Base-by-base conservation (phyloP, 495 filamentous ascomycete species). In the Filosporella fistucella region DNA sequence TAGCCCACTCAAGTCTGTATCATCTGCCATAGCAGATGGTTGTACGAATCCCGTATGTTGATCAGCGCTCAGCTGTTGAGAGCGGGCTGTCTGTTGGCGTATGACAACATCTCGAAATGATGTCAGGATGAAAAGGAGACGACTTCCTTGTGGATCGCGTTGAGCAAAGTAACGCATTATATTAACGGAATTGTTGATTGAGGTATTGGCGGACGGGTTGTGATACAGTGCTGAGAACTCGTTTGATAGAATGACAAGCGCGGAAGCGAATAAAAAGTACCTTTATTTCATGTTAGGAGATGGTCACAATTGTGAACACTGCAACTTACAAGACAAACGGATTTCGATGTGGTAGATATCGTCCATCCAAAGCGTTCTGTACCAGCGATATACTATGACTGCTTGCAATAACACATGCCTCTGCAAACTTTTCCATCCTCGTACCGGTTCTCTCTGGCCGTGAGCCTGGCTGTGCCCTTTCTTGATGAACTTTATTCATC, bases 221-320 rank as follows among this genome's bases (percentile, higher is more conserved):
- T 69, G 70, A 56, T 80, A 84, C 20, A 86, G 72, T 20, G 70
- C 72, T 3, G 81, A 77, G 53, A 88, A 88, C 55, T 85, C 82
- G 43, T 85, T 85, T 42, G 82, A 76, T 23, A 84, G 70, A 2
- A 88, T 68, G 9, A 88, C 74, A 3, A 88, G 68, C 2, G 82
- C 81, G 2, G 83, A 82, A 26, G 84, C 77, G 59, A 89, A 88
- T 41, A 86, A 76, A 35, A 83, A 85, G 57, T 88, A 85, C 48
- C 74, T 78, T 52, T 8, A 20, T 10, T 16, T 13, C 34, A 3
- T 22, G 35, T 22, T 35, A 43, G 18, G 8, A 16, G n/a, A 1
- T 21, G 33, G 29, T 24, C 5, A 10, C 17, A 28, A 8, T n/a
- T 23, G n/a, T 42, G 21, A 14, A 34, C 47, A 12, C 29, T 29